Evolutionary conservation across 208 protist species (phyloP), one percentile per base, ranked within the genome.

Genomic region (Leishmania tarentolae): DNA sequence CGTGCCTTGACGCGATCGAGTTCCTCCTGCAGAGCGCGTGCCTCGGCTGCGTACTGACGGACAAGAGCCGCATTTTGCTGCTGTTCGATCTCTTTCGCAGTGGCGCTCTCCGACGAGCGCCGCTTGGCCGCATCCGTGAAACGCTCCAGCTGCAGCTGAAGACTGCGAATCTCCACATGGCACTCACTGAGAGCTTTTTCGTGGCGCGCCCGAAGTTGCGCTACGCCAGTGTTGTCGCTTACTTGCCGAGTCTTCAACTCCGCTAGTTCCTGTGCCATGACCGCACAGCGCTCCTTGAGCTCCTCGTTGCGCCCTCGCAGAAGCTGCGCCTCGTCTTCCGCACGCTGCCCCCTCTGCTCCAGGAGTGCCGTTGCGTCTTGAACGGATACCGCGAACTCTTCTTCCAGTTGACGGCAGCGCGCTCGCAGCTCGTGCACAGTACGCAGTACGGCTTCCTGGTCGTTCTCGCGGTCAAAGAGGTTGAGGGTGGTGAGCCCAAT

Each of bases 141-240:
- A 3, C 53, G 47, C 79, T 87, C 83, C 47, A 87, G 83, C 61
- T 81, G 83, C 59, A 87, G 71, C 56, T 82, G 68, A 31, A 87
- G 68, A 47, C 83, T 87, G 17, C 78, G 79, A 19, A 79, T 68
- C 72, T 91, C 88, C 31, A 90, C 78, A 44, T 75, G 63, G 35
- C 79, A 79, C 17, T 80, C 81, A 59, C 71, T 53, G 7, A 84
- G 35, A 31, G 74, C 70, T 31, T 78, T 70, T 50, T 80, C 77
- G 31, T 86, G 77, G n/a, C 81, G 76, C 15, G 56, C 42, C 13
- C 82, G 79, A 4, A 80, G 78, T 35, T 81, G 53, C 47, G 59
- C 79, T 47, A 68, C 53, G n/a, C 82, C 80, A 37, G 53, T 52
- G 46, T 31, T 63, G 57, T 57, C 63, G 37, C 56, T 63, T 9